Base-by-base conservation (phyloP, 805 yeast genomes). In the Lipomyces anomalus region DNA sequence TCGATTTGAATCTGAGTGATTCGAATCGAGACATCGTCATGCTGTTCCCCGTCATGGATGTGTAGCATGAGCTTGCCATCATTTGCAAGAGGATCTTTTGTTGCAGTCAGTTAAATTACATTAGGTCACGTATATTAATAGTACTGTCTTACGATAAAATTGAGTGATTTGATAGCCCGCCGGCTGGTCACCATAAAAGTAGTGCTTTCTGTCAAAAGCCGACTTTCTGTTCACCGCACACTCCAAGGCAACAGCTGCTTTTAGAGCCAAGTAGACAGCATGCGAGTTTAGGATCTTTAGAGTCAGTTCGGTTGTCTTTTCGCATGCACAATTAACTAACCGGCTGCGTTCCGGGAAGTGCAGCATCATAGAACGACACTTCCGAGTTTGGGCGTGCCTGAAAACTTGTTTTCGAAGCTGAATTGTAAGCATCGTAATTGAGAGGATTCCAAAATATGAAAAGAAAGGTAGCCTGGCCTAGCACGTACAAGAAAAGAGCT, bases 171-270 rank as follows among this genome's bases (percentile, higher is more conserved):
- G 98, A 65, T 88, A 92, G 1, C 98, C 98, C 43, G 84, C 66
- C 0, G 98, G 98, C 62, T 92, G 97, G 63, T 92, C 98, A 1
- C 89, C 90, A 63, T 92, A 92, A 64, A 92, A 88, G 63, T 92
- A 92, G 62, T 92, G 98, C 64, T 92, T 92, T 55, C 98, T 71
- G 60, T 92, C 98, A 63, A 92, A 92, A 1, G 80, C 69, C 1
- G 90, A 83, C 5, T 59, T 52, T 0, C 64, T 53, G 47, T 75
- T 76, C 13, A 92, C 72, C 0, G 69, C 61, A 47, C 86, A 75
- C 28, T 81, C 71, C 42, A 89, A 64, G 0, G 92, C 85, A 1
- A 75, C 63, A 0, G 94, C 89, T 1, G 95, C 77, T 56, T 77
- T 78, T 34, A 87, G 58, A 0, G 95, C 95, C 28, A 75, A 72